These are phyloP conservation scores for Pueraria montana DNA, from an alignment of 306 rosid genomes.

Conservation along the genomic window DNA sequence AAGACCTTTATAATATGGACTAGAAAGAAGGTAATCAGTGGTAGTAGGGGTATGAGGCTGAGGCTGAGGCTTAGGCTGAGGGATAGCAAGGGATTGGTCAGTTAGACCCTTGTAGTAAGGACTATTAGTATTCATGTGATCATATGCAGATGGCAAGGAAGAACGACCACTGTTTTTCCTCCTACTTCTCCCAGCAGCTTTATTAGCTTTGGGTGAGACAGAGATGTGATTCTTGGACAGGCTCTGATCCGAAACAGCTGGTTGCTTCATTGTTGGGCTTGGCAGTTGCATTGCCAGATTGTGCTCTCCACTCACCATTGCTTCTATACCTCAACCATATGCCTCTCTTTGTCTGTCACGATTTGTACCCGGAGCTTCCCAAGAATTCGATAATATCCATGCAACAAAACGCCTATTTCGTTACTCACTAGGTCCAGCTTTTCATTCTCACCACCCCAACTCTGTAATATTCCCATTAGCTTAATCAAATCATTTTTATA, in stretches of 20 bases:
- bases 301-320: background rate
- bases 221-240: constrained; percentile 12
- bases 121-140: background rate
- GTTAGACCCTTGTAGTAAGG: constrained; percentile 55
- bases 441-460: background rate
- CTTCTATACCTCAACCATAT: background rate
- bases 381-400: background rate
- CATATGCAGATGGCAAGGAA: background rate
- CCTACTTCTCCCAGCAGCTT: background rate
- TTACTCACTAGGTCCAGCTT: background rate
- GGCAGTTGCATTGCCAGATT: background rate
- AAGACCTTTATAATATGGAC: constrained; percentile 58
- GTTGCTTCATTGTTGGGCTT: constrained; percentile 1
- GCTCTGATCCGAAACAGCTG: constrained; percentile 5
- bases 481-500: too few relatives aligned
- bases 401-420: background rate
- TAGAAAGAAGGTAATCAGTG: background rate
- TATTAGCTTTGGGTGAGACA: too few relatives aligned
- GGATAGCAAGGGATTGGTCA: constrained; percentile 49
- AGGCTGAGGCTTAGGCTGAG: background rate
- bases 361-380: background rate
- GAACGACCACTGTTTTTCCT: background rate
- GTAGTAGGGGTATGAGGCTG: background rate
- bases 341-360: background rate
- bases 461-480: background rate